phyloP scores from a whole-genome alignment of 768 basidiomycete species.

The Lactifluus hygrophoroides region DNA sequence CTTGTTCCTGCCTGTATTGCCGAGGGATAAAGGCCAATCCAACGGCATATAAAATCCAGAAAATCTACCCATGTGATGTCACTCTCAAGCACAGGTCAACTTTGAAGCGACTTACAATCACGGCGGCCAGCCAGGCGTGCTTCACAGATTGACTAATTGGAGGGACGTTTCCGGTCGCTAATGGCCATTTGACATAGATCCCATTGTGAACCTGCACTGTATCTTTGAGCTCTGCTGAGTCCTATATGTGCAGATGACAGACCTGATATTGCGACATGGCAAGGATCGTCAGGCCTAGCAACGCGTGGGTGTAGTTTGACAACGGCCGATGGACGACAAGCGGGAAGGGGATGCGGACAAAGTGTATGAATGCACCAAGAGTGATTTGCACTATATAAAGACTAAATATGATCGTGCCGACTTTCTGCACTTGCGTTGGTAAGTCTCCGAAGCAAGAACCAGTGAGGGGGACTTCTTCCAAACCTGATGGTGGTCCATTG shows the following conservation, averaged over 20 bases:
- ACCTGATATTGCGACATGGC: conserved; percentile 21
- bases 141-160: conserved; percentile 12
- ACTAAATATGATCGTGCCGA: conserved; percentile 22
- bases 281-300: conserved; percentile 24
- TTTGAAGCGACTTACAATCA: conserved; percentile 17
- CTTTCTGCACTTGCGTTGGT: conserved; percentile 14
- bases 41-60: neutral
- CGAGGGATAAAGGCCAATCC: neutral
- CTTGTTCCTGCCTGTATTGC: too few relatives aligned
- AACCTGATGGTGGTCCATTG: conserved; percentile 22
- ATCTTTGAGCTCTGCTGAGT: neutral
- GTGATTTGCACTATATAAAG: conserved; percentile 20
- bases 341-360: conserved; percentile 17
- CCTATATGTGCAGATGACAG: neutral
- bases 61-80: neutral
- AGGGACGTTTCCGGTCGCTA: neutral
- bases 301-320: conserved; percentile 26
- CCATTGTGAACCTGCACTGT: neutral
- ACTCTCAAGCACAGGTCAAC: neutral
- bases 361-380: conserved; percentile 23
- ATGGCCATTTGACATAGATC: neutral
- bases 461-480: too few relatives aligned
- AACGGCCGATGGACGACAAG: conserved; percentile 17
- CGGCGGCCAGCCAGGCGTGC: conserved; percentile 19
- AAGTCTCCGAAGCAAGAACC: neutral